phyloP scores from a whole-genome alignment of 192 early-diverging fungal genomes.

The Podila epigama region DNA sequence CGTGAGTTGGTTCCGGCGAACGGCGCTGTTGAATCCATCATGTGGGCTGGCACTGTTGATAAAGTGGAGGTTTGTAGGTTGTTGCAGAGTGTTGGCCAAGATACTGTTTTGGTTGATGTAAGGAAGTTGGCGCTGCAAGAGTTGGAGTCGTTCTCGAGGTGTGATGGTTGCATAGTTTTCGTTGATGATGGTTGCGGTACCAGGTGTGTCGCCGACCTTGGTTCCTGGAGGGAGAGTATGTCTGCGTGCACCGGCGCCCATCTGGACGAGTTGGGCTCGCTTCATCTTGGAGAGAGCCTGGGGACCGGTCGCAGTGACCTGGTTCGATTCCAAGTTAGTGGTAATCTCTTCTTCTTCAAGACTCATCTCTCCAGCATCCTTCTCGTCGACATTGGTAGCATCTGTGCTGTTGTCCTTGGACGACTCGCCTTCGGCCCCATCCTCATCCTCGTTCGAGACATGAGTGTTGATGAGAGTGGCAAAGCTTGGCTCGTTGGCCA shows the following conservation, averaged over 20 bases:
- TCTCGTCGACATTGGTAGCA: neutral
- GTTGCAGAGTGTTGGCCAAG: slow-evolving; percentile 13
- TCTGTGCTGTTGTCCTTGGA: neutral
- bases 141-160: slow-evolving; percentile 12
- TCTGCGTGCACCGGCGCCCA: slow-evolving; percentile 12
- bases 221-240: slow-evolving; percentile 22
- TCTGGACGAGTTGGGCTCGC: neutral
- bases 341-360: slow-evolving; percentile 10
- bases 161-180: slow-evolving; percentile 13
- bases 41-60: slow-evolving; percentile 5
- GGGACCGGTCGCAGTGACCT: neutral
- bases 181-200: slow-evolving; percentile 20
- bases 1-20: slow-evolving; percentile 15
- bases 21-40: slow-evolving; percentile 6
- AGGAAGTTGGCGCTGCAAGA: slow-evolving; percentile 16
- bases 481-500: slow-evolving; percentile 50
- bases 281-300: neutral
- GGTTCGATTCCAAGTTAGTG: neutral
- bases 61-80: slow-evolving; percentile 15
- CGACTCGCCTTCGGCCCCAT: neutral
- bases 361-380: neutral
- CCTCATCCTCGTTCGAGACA: slow-evolving; percentile 23
- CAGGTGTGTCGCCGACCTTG: slow-evolving; percentile 9
- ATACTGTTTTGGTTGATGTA: slow-evolving; percentile 9
- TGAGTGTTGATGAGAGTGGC: slow-evolving; percentile 27